Base-by-base conservation (phyloP, 1,284 basidiomycete species). In the Exsudoporus floridanus region DNA sequence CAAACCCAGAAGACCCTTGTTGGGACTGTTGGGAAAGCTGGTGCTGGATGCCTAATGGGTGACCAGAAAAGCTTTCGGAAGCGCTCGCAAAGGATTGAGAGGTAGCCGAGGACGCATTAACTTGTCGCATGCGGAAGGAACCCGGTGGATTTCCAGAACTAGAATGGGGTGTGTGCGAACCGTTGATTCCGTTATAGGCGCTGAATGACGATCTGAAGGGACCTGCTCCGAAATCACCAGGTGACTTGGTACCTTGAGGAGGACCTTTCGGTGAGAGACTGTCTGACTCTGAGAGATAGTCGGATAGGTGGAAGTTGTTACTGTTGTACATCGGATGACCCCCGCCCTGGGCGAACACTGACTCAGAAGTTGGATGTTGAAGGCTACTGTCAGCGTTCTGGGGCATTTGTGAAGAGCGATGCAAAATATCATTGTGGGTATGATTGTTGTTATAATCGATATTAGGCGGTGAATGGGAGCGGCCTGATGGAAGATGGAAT, bases 401-500 rank as follows among this genome's bases (percentile, higher is more conserved):
- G 38, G 66, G 54, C 43, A 68, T 64, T 68, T 74, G 61, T 64
- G 66, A 70, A 70, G 67, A 54, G 40, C 56, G 69, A 60, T 60
- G 62, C 19, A 62, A 55, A 52, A 63, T 60, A 57, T 74, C 71
- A 47, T 72, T 65, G 51, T 70, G 69, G 63, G 72, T 70, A 53
- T 69, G 63, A 53, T 62, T 63, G 54, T 37, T 56, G 52, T 69
- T 69, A 59, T 67, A 59, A 46, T 60, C 62, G 62, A 70, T 61
- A 63, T 70, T 70, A 56, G 61, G 63, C n/a, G 81, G 79, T 28
- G 81, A 82, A 58, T 82, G 81, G 40, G 81, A 66, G 50, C 72
- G 74, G 53, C 77, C 76, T 9, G 48, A 37, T 53, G 76, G 67
- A 41, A 79, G 66, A 61, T 78, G 81, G 66, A 76, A 83, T 51